These are phyloP conservation scores for Ustilago trichophora DNA, from an alignment of 1,284 basidiomycete species.

Conservation along the genomic window DNA sequence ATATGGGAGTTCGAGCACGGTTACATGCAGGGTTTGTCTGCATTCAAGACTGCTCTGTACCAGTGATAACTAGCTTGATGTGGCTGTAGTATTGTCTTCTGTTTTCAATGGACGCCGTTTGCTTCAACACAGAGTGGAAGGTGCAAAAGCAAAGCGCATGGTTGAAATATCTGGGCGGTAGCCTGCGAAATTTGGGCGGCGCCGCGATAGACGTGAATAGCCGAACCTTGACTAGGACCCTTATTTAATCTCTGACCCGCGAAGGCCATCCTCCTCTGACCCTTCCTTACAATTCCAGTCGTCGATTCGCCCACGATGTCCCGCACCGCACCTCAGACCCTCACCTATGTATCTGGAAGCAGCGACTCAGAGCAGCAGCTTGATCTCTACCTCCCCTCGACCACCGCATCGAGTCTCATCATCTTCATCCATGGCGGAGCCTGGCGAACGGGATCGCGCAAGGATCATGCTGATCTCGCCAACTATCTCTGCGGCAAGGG, in stretches of 20 bases:
- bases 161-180: too few relatives aligned
- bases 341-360: constrained; percentile 24
- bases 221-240: constrained; percentile 13
- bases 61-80: too few relatives aligned
- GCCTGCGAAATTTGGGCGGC: too few relatives aligned
- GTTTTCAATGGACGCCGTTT: too few relatives aligned
- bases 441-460: constrained; percentile 43
- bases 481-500: constrained; percentile 13
- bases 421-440: constrained; percentile 46
- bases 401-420: constrained; percentile 5
- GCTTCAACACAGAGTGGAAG: too few relatives aligned
- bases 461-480: constrained; percentile 32
- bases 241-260: not conserved
- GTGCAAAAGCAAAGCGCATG: too few relatives aligned
- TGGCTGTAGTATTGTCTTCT: too few relatives aligned
- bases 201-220: constrained; percentile 30
- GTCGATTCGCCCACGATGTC: not conserved
- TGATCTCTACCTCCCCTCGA: constrained; percentile 28
- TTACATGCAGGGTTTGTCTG: constrained; percentile 70
- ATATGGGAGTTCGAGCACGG: constrained; percentile 70
- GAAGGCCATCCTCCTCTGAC: not conserved
- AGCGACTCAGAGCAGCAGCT: constrained; percentile 34
- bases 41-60: constrained; percentile 38
- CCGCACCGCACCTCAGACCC: not conserved
- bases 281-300: not conserved